Conservation (phyloP, 768 basidiomycete species). For the Rhizopogon salebrosus region DNA sequence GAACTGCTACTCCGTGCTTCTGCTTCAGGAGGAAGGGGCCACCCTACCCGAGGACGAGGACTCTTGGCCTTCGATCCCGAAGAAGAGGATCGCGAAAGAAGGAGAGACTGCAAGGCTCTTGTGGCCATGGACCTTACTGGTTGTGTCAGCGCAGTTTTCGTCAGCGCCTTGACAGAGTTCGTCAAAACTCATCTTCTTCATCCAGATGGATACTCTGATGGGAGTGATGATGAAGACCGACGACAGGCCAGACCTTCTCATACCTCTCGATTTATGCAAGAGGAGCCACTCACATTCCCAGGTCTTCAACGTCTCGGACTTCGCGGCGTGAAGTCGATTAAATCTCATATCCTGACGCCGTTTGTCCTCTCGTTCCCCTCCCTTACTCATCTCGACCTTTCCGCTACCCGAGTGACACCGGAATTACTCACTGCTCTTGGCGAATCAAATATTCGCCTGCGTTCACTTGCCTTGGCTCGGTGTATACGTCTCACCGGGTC, state of each 20-base stretch:
- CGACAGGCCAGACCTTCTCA: slow-evolving; percentile 29
- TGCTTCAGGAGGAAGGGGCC: slow-evolving; percentile 63
- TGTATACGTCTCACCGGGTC: slow-evolving; percentile 81
- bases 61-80: slow-evolving; percentile 51
- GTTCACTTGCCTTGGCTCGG: slow-evolving; percentile 77
- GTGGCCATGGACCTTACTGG: slow-evolving; percentile 93
- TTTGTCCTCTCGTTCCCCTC: slow-evolving; percentile 81
- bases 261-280: slow-evolving; percentile 24
- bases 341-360: slow-evolving; percentile 59
- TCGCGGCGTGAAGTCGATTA: slow-evolving; percentile 76
- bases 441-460: slow-evolving; percentile 63
- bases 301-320: slow-evolving; percentile 75
- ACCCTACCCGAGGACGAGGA: slow-evolving; percentile 61
- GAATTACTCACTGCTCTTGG: slow-evolving; percentile 69
- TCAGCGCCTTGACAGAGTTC: slow-evolving; percentile 80
- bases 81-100: slow-evolving; percentile 72
- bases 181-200: slow-evolving; percentile 58
- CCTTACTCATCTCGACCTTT: slow-evolving; percentile 87
- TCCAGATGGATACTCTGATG: slow-evolving; percentile 36
- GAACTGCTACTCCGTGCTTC: slow-evolving; percentile 87
- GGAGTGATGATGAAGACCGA: slow-evolving; percentile 35
- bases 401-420: slow-evolving; percentile 77
- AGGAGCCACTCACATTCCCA: slow-evolving; percentile 59
- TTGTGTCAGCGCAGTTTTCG: slow-evolving; percentile 89
- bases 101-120: slow-evolving; percentile 69